Conservation (phyloP, 495 filamentous ascomycete species). For the Jackrogersella multiformis region DNA sequence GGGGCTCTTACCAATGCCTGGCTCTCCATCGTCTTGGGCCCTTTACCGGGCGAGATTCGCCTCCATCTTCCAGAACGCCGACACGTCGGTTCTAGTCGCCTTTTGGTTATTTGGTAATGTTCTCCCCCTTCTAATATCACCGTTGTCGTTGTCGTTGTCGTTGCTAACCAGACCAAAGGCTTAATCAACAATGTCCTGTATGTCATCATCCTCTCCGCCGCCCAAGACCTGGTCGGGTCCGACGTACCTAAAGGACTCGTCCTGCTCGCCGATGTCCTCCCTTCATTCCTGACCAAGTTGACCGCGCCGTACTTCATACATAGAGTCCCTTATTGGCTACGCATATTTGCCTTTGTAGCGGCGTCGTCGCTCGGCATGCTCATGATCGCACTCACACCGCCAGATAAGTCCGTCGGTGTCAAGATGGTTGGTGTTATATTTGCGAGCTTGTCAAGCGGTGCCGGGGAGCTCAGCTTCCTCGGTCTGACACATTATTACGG, state of each 20-base stretch:
- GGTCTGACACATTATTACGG: constrained; percentile 94
- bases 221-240: constrained; percentile 91
- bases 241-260: constrained; percentile 87
- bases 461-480: constrained; percentile 88
- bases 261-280: constrained; percentile 90
- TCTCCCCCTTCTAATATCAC: constrained; percentile 1
- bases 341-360: constrained; percentile 75
- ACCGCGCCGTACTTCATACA: constrained; percentile 94
- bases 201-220: constrained; percentile 95
- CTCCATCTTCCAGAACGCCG: constrained; percentile 70
- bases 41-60: constrained; percentile 71
- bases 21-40: constrained; percentile 77
- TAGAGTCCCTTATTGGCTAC: constrained; percentile 76
- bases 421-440: constrained; percentile 88
- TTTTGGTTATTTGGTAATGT: constrained; percentile 93
- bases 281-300: constrained; percentile 87
- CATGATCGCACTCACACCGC: constrained; percentile 79
- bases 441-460: constrained; percentile 83
- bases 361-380: constrained; percentile 87
- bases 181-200: constrained; percentile 98
- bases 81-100: constrained; percentile 76
- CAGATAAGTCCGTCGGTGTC: constrained; percentile 67
- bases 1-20: constrained; percentile 72
- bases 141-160: background rate
- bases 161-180: constrained; percentile 62